These are phyloP conservation scores for Adansonia grandidieri DNA, from an alignment of 441 rosid genomes.

Conservation along the genomic window DNA sequence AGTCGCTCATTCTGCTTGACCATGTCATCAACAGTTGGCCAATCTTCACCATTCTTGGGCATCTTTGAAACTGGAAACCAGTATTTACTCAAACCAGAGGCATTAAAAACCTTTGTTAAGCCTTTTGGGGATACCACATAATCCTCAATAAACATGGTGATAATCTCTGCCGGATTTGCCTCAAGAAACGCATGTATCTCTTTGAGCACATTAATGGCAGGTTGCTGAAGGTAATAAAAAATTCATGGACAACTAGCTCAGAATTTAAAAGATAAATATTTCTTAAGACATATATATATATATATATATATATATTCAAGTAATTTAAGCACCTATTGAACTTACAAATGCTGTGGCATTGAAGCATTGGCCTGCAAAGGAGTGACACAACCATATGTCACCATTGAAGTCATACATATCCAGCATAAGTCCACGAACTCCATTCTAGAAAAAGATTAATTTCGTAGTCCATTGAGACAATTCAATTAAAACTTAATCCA, in stretches of 20 bases:
- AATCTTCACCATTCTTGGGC: conserved; percentile 84
- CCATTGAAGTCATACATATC: conserved; percentile 82
- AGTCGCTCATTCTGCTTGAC: conserved; percentile 65
- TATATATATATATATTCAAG: conserved; percentile 24
- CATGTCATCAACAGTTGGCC: conserved; percentile 94
- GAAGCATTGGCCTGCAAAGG: conserved; percentile 64
- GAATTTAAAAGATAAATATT: neutral
- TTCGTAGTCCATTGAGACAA: neutral
- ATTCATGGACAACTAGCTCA: neutral
- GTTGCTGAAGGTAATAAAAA: conserved; percentile 57
- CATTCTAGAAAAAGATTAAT: conserved; percentile 59
- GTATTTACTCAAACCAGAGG: conserved; percentile 71
- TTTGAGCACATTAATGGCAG: conserved; percentile 74
- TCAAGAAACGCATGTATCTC: conserved; percentile 70
- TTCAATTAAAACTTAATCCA: conserved; percentile 12
- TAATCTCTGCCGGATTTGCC: conserved; percentile 76
- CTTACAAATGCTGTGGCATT: conserved; percentile 87
- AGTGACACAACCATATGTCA: conserved; percentile 89
- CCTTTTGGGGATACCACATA: conserved; percentile 74
- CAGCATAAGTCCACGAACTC: conserved; percentile 93
- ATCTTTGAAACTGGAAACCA: conserved; percentile 72
- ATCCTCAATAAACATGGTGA: conserved; percentile 90
- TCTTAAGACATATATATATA: neutral
- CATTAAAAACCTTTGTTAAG: conserved; percentile 75
- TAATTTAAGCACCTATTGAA: conserved; percentile 24